phyloP scores from a whole-genome alignment of 177 flowering plant species.

The Vitis hybrid region DNA sequence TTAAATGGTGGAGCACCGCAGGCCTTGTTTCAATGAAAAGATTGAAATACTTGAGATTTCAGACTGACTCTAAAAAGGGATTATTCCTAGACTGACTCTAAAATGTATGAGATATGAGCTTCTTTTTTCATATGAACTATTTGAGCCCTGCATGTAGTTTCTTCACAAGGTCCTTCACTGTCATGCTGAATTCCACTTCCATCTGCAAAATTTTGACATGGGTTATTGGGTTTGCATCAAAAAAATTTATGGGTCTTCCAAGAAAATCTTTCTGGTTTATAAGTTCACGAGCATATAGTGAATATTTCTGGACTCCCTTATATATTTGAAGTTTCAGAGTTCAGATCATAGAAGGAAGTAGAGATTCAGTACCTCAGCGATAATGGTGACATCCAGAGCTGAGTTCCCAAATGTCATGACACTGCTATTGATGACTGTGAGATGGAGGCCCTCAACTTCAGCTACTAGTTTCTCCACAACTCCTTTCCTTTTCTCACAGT shows the following conservation, averaged over 20 bases:
- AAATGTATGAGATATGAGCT: neutral
- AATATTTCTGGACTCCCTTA: too few species aligned
- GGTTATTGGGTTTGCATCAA: neutral
- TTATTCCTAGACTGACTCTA: neutral
- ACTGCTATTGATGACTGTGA: constrained; percentile 46
- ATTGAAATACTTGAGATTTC: too few species aligned
- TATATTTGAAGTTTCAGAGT: too few species aligned
- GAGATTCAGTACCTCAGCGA: constrained; percentile 46
- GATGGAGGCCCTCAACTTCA: constrained; percentile 51
- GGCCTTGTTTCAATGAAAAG: constrained; percentile 12
- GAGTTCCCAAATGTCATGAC: constrained; percentile 49
- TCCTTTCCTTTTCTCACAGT: constrained; percentile 54
- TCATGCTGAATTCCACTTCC: constrained; percentile 45
- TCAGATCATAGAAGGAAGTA: neutral
- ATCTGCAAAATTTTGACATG: constrained; percentile 28
- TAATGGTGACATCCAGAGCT: constrained; percentile 48
- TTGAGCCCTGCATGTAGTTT: constrained; percentile 36
- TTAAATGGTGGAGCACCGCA: constrained; percentile 14
- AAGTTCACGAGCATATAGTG: too few species aligned
- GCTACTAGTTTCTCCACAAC: constrained; percentile 35
- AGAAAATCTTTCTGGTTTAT: too few species aligned
- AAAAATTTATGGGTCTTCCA: too few species aligned
- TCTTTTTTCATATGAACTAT: constrained; percentile 22
- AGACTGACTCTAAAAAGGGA: neutral
- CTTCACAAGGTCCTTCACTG: constrained; percentile 56